Conservation (phyloP, 306 rosid species). For the Adenanthera pavonina region DNA sequence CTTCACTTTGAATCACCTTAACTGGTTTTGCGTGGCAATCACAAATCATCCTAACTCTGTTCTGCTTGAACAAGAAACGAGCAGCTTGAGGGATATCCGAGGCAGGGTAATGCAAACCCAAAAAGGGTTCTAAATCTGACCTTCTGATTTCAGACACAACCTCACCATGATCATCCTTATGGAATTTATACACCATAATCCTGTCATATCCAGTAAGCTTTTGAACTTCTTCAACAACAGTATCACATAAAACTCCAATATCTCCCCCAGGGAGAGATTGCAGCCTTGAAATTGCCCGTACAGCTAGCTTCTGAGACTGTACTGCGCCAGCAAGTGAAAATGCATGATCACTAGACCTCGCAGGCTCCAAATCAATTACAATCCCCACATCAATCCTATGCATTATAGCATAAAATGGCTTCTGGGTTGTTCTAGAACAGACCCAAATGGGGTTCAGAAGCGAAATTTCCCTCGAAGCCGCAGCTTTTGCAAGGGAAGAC, state of each 20-base stretch:
- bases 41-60: slow-evolving; percentile 70
- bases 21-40: slow-evolving; percentile 81
- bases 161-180: slow-evolving; percentile 92
- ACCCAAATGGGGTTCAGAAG: slow-evolving; percentile 80
- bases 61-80: slow-evolving; percentile 85
- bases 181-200: slow-evolving; percentile 87
- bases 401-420: slow-evolving; percentile 78
- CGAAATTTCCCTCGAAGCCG: slow-evolving; percentile 60
- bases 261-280: slow-evolving; percentile 86
- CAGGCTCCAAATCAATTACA: slow-evolving; percentile 91
- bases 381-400: slow-evolving; percentile 89
- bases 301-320: slow-evolving; percentile 86
- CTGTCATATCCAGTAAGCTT: slow-evolving; percentile 93
- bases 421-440: slow-evolving; percentile 57
- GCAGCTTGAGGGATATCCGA: slow-evolving; percentile 85
- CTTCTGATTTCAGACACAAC: slow-evolving; percentile 81
- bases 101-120: slow-evolving; percentile 88
- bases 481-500: slow-evolving; percentile 65
- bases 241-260: slow-evolving; percentile 70
- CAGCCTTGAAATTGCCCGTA: slow-evolving; percentile 81
- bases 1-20: slow-evolving; percentile 63
- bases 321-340: slow-evolving; percentile 80
- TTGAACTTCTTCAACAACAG: slow-evolving; percentile 79
- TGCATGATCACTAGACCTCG: slow-evolving; percentile 66
- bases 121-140: slow-evolving; percentile 73